Evolutionary conservation across 768 basidiomycete species (phyloP).

Genomic region (Xerocomus potaroensis): DNA sequence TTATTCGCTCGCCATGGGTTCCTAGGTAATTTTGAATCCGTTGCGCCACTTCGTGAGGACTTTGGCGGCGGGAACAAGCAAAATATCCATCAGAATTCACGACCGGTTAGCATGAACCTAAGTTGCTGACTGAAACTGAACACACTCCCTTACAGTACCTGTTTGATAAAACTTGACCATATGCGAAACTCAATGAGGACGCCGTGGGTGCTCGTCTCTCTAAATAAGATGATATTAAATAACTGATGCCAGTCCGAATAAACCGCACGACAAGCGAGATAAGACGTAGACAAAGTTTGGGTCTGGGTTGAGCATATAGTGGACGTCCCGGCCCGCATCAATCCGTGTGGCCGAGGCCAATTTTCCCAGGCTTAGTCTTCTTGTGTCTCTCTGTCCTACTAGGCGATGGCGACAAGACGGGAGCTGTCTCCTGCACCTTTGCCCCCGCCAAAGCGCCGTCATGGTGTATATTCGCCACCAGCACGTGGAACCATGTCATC

Average conservation of each 20-base stretch:
- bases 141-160: too few relatives aligned
- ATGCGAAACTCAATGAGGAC: too few relatives aligned
- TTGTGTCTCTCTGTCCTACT: too few relatives aligned
- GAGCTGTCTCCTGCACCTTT: slow-evolving; percentile 43
- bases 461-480: slow-evolving; percentile 19
- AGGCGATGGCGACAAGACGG: slow-evolving; percentile 41
- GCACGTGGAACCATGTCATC: slow-evolving; percentile 25
- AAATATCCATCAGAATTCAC: slow-evolving; percentile 20
- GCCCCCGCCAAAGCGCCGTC: slow-evolving; percentile 58
- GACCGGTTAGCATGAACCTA: too few relatives aligned
- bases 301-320: not conserved
- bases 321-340: too few relatives aligned
- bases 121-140: too few relatives aligned
- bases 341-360: slow-evolving; percentile 7
- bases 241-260: slow-evolving; percentile 11
- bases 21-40: slow-evolving; percentile 15
- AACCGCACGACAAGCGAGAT: not conserved
- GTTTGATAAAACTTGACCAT: too few relatives aligned
- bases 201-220: slow-evolving; percentile 34
- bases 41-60: slow-evolving; percentile 24
- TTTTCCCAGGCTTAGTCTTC: slow-evolving; percentile 2
- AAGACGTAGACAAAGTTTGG: not conserved
- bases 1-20: slow-evolving; percentile 9
- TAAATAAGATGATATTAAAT: slow-evolving; percentile 42
- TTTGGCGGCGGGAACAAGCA: slow-evolving; percentile 12